A percentile compares a stretch with the other conserved stretches of the same genome.
phyloP scores from a whole-genome alignment of 148 eudicot genomes.

The Salicornia ramosissima region DNA sequence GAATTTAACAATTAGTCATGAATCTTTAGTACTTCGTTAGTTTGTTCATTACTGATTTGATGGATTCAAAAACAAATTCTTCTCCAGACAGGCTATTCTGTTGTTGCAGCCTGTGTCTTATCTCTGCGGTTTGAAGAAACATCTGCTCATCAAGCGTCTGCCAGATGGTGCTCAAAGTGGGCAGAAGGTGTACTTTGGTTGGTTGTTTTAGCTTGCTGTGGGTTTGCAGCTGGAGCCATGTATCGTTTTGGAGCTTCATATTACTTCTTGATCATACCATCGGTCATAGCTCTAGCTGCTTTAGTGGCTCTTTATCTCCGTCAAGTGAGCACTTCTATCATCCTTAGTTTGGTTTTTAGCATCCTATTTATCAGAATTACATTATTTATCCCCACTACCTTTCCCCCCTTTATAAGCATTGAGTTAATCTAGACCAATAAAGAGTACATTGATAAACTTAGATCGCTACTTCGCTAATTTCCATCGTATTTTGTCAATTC shows the following conservation, averaged over 20 bases:
- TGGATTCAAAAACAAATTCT: slow-evolving; percentile 18
- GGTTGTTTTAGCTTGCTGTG: slow-evolving; percentile 54
- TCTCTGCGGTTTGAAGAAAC: slow-evolving; percentile 78
- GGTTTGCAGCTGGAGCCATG: slow-evolving; percentile 71
- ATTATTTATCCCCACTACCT: neutral
- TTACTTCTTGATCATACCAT: slow-evolving; percentile 45
- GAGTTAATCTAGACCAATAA: neutral
- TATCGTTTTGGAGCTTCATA: slow-evolving; percentile 67
- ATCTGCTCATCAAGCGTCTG: slow-evolving; percentile 32
- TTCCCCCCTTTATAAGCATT: neutral
- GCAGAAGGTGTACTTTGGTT: slow-evolving; percentile 71
- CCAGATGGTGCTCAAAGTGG: slow-evolving; percentile 55
- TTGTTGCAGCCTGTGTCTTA: slow-evolving; percentile 92
- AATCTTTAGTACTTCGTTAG: neutral
- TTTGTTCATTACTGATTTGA: slow-evolving; percentile 5
- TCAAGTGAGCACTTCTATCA: slow-evolving; percentile 51
- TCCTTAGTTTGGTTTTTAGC: neutral
- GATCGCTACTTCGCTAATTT: neutral
- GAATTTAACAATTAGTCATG: slow-evolving; percentile 2
- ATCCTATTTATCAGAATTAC: neutral
- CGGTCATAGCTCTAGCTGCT: slow-evolving; percentile 49
- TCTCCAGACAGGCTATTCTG: slow-evolving; percentile 93
- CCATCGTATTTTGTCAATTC: neutral
- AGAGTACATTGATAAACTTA: neutral
- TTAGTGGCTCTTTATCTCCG: slow-evolving; percentile 57